Base-by-base conservation (phyloP, 257 asterid species). In the Solanum clarkiae region DNA sequence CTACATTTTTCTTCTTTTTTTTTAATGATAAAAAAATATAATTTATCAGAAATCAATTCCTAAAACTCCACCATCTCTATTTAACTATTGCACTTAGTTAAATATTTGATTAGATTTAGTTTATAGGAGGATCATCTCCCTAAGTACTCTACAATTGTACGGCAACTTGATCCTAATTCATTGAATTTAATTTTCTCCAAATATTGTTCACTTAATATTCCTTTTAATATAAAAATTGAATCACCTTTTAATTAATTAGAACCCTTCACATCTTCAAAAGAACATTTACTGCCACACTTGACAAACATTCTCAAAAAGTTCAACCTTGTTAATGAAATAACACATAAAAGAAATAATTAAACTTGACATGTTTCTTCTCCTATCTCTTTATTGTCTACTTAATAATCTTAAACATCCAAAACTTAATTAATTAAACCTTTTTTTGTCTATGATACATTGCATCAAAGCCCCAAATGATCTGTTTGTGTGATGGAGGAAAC, bases 401-500 rank as follows among this genome's bases (percentile, higher is more conserved):
- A 17, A 53, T 70, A 54, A 63, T 32, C 68, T 80, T 66, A 68
- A 84, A 80, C 70, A 79, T 77, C 65, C 44, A 60, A 80, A 18
- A 60, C 74, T 26, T 82, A 72, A 80, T 66, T 57, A 62, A 57
- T 57, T 57, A 10, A 59, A 68, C 54, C 7, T 83, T 53, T 54
- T 60, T 20, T 84, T 60, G 60, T 85, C 59, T 86, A 75, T 77
- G 8, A 62, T 85, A 57, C 84, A 86, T 2, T 83, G 86, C 80
- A 91, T 85, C 26, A 68, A 63, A 62, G 45, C 59, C 44, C 32
- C 32, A 81, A 59, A 81, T 82, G 70, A 66, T 72, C 85, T 82
- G 85, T 62, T 70, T 70, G 84, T 24, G 60, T 82, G 55, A 86
- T 81, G 83, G 89, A 85, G 86, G 88, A 82, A 80, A 65, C 42